Conservation (phyloP, 352 stramenopile genomes). For the Globisporangium ultimum region DNA sequence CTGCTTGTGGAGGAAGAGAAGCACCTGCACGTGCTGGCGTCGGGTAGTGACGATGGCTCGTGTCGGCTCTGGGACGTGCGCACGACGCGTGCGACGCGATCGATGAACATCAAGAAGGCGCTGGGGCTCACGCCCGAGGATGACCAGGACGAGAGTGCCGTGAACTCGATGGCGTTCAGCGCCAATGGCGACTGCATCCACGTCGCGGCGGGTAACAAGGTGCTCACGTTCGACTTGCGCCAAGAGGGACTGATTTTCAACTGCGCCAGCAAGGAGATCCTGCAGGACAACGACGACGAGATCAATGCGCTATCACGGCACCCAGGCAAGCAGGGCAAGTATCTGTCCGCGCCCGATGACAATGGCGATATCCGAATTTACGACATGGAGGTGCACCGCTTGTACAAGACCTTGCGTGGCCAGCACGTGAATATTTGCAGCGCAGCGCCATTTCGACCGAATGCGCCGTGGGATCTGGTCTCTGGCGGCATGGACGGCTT, state of each 20-base stretch:
- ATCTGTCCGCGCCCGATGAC: conserved; percentile 62
- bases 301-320: conserved; percentile 64
- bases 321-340: conserved; percentile 42
- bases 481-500: conserved; percentile 68
- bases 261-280: conserved; percentile 47
- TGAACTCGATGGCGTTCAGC: conserved; percentile 69
- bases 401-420: conserved; percentile 64
- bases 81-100: conserved; percentile 48
- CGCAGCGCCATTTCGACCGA: conserved; percentile 58
- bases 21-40: conserved; percentile 52
- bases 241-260: conserved; percentile 52
- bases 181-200: conserved; percentile 42
- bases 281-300: conserved; percentile 63
- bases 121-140: conserved; percentile 28
- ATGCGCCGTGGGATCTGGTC: conserved; percentile 70
- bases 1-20: conserved; percentile 52
- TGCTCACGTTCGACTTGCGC: conserved; percentile 70
- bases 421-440: conserved; percentile 76
- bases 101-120: conserved; percentile 59
- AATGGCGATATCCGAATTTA: conserved; percentile 68
- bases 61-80: conserved; percentile 72
- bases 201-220: conserved; percentile 51
- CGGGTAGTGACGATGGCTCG: conserved; percentile 65
- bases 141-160: conserved; percentile 34
- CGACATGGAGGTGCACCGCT: conserved; percentile 43